These are phyloP conservation scores for Vachellia collinsii DNA, from an alignment of 306 rosid species.

Conservation along the genomic window DNA sequence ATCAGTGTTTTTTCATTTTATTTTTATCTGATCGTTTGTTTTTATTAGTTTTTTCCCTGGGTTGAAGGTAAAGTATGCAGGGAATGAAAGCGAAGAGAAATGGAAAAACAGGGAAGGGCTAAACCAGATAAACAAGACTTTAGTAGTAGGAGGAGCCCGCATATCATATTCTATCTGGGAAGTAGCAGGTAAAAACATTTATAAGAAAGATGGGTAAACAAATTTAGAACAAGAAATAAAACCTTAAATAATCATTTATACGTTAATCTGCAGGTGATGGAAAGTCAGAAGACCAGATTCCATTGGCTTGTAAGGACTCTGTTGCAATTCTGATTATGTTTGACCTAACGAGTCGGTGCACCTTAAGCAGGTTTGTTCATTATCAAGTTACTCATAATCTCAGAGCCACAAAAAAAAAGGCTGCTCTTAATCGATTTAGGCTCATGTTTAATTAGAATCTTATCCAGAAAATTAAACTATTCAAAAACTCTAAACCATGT, in stretches of 20 bases:
- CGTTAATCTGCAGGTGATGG: slow-evolving; percentile 54
- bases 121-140: slow-evolving; percentile 67
- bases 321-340: slow-evolving; percentile 94
- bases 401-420: no score
- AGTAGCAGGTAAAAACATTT: slow-evolving; percentile 61
- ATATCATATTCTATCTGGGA: slow-evolving; percentile 90
- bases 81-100: slow-evolving; percentile 55
- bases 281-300: slow-evolving; percentile 63
- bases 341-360: slow-evolving; percentile 94
- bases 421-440: not conserved
- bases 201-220: not conserved
- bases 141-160: slow-evolving; percentile 75
- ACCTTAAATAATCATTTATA: not conserved
- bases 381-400: not conserved
- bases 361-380: slow-evolving; percentile 66
- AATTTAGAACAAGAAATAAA: not conserved
- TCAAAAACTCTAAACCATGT: not conserved
- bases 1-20: not conserved
- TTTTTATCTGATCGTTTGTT: not conserved
- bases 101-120: slow-evolving; percentile 48
- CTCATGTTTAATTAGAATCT: not conserved
- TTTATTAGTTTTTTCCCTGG: not conserved
- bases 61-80: slow-evolving; percentile 77
- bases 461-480: not conserved
- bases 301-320: slow-evolving; percentile 79